Conservation (phyloP, 179 eudicot species). For the Corrigiola litoralis region DNA sequence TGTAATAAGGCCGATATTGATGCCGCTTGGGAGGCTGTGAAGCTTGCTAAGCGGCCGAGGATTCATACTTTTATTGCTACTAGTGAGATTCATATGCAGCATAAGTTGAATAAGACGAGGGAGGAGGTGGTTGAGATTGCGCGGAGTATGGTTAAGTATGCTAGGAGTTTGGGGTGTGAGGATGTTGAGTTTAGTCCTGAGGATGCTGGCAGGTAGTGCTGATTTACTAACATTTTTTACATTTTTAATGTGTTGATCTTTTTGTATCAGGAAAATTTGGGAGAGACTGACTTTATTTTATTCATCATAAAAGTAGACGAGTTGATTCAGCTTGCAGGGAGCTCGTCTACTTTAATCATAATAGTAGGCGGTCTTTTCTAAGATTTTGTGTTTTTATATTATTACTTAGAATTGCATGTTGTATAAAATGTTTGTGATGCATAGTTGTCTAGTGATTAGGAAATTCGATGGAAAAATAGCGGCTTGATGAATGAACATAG, state of each 20-base stretch:
- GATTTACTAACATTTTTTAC: neutral
- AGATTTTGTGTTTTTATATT: too few species aligned
- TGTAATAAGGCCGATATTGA: constrained; percentile 81
- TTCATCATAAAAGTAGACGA: too few species aligned
- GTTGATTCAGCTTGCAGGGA: too few species aligned
- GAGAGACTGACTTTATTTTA: too few species aligned
- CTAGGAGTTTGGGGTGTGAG: constrained; percentile 82
- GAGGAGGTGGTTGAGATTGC: constrained; percentile 80
- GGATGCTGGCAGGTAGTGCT: constrained; percentile 81
- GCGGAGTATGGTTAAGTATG: constrained; percentile 72
- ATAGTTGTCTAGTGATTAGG: too few species aligned
- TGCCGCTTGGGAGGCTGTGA: constrained; percentile 83
- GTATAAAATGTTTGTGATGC: too few species aligned
- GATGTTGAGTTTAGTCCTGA: constrained; percentile 98
- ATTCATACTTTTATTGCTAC: constrained; percentile 90
- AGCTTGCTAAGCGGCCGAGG: constrained; percentile 66
- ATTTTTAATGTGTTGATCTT: neutral
- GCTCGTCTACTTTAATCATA: too few species aligned
- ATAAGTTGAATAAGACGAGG: constrained; percentile 69
- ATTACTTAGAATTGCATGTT: too few species aligned
- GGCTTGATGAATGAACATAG: too few species aligned
- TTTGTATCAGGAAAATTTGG: too few species aligned
- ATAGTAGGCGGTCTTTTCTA: too few species aligned
- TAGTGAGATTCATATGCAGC: constrained; percentile 87
- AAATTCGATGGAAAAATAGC: too few species aligned